phyloP scores from a whole-genome alignment of 73 alveolate genomes.

The Paramecium caudatum region DNA sequence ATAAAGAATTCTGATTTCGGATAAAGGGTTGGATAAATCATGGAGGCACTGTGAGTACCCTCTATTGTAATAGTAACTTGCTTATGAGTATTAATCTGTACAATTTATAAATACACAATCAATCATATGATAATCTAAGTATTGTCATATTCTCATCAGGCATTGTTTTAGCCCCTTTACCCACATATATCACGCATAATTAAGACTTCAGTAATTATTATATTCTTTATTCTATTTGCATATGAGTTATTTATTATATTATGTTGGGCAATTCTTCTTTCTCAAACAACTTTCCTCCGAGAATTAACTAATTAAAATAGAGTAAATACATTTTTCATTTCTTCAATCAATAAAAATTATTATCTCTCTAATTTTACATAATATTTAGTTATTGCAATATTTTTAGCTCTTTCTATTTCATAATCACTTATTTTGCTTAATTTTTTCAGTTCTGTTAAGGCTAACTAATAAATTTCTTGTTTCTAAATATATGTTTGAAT shows the following conservation, averaged over 20 bases:
- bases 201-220: not conserved
- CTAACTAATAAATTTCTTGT: conserved; percentile 2
- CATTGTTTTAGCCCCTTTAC: not conserved
- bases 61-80: conserved; percentile 34
- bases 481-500: not conserved
- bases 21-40: conserved; percentile 48
- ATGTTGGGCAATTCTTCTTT: not conserved
- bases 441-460: not conserved
- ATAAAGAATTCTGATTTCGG: conserved; percentile 53
- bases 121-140: not conserved
- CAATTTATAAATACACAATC: not conserved
- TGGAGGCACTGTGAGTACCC: conserved; percentile 30
- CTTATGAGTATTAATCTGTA: conserved; percentile 45
- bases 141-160: not conserved
- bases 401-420: not conserved
- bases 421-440: not conserved
- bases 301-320: no score
- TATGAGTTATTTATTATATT: not conserved
- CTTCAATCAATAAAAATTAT: not conserved
- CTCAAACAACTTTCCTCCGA: not conserved
- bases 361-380: conserved; percentile 8
- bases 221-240: not conserved
- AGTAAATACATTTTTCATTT: no score
- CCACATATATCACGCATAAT: not conserved
- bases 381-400: not conserved